Percentiles rank a stretch among this genome's conserved stretches.
phyloP scores from a whole-genome alignment of 2,329 filamentous ascomycete genomes.

The Amauroascus niger region DNA sequence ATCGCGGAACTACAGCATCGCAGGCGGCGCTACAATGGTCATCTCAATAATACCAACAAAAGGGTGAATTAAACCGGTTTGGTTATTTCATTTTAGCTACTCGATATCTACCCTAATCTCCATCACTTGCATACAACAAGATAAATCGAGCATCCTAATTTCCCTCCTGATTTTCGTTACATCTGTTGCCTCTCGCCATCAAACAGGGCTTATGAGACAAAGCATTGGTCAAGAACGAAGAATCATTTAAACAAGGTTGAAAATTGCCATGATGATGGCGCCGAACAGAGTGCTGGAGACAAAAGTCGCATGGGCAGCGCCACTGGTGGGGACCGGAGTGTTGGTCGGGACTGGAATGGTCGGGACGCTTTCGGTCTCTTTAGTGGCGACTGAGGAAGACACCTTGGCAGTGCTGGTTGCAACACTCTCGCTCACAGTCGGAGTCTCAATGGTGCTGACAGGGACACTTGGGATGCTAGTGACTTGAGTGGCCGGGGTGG shows the following conservation, averaged over 20 bases:
- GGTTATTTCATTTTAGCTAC: not conserved
- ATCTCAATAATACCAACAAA: too few species aligned
- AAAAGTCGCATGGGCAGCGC: not conserved
- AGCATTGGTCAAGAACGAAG: not conserved
- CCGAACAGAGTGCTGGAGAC: not conserved
- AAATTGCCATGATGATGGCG: constrained; percentile 5
- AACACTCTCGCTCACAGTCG: not conserved
- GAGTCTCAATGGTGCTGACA: not conserved
- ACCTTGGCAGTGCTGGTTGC: not conserved
- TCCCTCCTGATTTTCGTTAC: not conserved
- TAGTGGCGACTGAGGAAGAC: not conserved
- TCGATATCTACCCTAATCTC: not conserved
- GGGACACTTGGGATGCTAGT: not conserved
- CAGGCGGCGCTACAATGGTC: too few species aligned
- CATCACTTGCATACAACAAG: not conserved
- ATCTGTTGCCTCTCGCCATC: not conserved
- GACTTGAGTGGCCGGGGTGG: not conserved
- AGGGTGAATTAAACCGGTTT: too few species aligned
- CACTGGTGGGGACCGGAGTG: constrained; percentile 9
- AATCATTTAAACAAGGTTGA: constrained; percentile 8
- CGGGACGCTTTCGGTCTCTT: not conserved
- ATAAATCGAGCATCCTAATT: not conserved
- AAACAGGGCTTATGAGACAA: not conserved
- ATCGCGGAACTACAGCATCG: too few species aligned
- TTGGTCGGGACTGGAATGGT: not conserved